These are phyloP conservation scores for Fusarium praegraminearum DNA, from an alignment of 2,329 filamentous ascomycete species.

Conservation along the genomic window DNA sequence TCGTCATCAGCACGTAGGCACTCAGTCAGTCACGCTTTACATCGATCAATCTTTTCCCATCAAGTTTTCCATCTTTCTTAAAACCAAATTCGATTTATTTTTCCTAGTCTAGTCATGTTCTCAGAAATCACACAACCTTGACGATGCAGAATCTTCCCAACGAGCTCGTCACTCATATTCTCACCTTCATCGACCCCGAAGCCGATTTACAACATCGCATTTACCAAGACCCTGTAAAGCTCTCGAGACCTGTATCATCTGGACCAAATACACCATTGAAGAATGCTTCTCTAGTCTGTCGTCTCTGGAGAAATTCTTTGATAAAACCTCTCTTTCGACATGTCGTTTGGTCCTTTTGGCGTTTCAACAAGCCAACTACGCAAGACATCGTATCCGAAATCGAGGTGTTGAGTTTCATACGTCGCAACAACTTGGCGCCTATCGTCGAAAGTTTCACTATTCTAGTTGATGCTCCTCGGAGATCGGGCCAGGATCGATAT, in stretches of 20 bases:
- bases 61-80: background rate
- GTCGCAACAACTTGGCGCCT: conserved; percentile 52
- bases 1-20: conserved; percentile 17
- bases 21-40: conserved; percentile 5
- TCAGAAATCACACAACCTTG: background rate
- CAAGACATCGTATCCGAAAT: conserved; percentile 48
- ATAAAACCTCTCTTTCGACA: conserved; percentile 70
- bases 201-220: conserved; percentile 63
- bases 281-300: conserved; percentile 65
- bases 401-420: conserved; percentile 57
- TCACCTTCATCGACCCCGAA: conserved; percentile 64
- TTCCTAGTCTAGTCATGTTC: background rate
- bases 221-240: conserved; percentile 61
- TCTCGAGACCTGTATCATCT: conserved; percentile 42
- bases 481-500: conserved; percentile 45
- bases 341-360: conserved; percentile 57
- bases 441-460: conserved; percentile 59
- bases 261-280: conserved; percentile 61
- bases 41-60: background rate
- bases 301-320: conserved; percentile 63
- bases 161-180: conserved; percentile 70
- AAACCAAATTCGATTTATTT: background rate
- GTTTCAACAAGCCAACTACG: conserved; percentile 45
- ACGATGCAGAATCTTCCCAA: conserved; percentile 63
- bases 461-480: conserved; percentile 51